Evolutionary conservation across 768 basidiomycete species (phyloP).

Genomic region (Hortiboletus flavorubellus): DNA sequence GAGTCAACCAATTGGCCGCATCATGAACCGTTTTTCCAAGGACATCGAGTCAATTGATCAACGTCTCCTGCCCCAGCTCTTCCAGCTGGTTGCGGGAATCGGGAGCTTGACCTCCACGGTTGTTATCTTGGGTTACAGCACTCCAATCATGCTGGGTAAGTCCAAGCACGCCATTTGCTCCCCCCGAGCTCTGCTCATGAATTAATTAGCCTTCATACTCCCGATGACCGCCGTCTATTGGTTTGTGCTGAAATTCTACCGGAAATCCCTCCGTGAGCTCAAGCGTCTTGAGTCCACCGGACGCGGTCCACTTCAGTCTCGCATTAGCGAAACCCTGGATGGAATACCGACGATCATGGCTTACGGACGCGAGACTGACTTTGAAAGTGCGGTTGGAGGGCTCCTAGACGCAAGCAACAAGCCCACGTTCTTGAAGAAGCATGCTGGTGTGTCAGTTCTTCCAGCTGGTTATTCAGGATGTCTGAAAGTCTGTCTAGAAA

Average conservation of each 20-base stretch:
- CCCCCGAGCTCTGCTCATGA: conserved; percentile 19
- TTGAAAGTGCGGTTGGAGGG: conserved; percentile 18
- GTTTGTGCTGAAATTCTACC: conserved; percentile 45
- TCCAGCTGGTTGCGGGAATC: conserved; percentile 23
- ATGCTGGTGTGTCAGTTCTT: conserved; percentile 20
- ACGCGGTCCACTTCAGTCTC: conserved; percentile 47
- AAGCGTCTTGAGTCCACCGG: conserved; percentile 44
- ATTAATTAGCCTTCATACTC: conserved; percentile 18
- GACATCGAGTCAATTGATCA: conserved; percentile 40
- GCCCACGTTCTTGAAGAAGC: conserved; percentile 25
- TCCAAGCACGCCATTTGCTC: conserved; percentile 20
- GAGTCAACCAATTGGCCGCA: conserved; percentile 39
- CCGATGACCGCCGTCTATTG: conserved; percentile 34
- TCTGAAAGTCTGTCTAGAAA: conserved; percentile 19
- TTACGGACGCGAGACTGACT: conserved; percentile 36
- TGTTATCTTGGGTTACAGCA: conserved; percentile 22
- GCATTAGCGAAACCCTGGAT: conserved; percentile 49
- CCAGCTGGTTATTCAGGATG: background rate
- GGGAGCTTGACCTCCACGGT: conserved; percentile 25
- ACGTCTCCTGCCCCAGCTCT: conserved; percentile 31
- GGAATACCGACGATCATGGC: conserved; percentile 48
- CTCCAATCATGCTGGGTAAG: conserved; percentile 36
- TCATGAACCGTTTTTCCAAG: conserved; percentile 48
- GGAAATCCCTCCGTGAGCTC: conserved; percentile 45
- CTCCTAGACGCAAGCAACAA: conserved; percentile 28